These are phyloP conservation scores for Pseudocercospora eumusae DNA, from an alignment of 2,329 filamentous ascomycete genomes.

Conservation along the genomic window DNA sequence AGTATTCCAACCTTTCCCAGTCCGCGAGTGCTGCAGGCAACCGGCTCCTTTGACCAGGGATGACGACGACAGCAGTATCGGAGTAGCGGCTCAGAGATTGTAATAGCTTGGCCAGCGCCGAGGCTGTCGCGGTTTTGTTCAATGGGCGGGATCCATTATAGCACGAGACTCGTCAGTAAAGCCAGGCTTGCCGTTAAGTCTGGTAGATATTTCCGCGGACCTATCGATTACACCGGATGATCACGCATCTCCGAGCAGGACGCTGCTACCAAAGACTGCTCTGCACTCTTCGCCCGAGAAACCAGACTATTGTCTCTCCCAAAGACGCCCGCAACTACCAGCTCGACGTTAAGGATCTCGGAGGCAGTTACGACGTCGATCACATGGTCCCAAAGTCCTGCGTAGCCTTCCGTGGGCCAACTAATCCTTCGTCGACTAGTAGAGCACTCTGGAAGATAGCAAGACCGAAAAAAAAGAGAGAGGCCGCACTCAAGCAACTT, in stretches of 20 bases:
- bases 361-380: neutral
- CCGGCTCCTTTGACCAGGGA: neutral
- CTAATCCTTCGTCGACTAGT: neutral
- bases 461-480: neutral
- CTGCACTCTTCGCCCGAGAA: neutral
- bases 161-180: neutral
- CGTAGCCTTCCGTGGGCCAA: neutral
- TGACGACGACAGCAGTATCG: neutral
- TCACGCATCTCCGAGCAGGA: neutral
- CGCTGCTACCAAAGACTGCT: neutral
- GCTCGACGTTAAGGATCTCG: neutral
- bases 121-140: neutral
- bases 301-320: neutral
- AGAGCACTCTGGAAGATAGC: neutral
- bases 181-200: neutral
- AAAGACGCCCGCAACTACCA: neutral
- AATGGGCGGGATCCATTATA: neutral
- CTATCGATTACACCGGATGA: neutral
- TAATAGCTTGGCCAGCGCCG: neutral
- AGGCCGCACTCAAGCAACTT: neutral
- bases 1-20: neutral
- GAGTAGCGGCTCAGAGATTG: neutral
- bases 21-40: neutral
- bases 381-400: neutral
- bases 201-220: neutral